phyloP scores from a whole-genome alignment of 2,329 filamentous ascomycete species.

The Coniochaeta pulveracea region DNA sequence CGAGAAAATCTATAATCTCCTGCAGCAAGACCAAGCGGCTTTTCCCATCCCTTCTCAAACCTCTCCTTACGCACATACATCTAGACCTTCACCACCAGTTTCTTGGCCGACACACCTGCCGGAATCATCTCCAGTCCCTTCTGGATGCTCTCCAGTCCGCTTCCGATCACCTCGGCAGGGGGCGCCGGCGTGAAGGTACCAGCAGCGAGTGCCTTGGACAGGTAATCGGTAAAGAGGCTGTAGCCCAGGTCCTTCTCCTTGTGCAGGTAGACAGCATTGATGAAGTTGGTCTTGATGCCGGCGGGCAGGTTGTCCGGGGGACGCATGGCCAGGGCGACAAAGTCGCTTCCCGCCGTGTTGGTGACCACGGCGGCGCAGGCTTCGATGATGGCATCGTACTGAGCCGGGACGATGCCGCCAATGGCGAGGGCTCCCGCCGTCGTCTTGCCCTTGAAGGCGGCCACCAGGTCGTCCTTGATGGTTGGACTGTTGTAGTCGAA shows the following conservation, averaged over 20 bases:
- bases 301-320: neutral
- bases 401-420: neutral
- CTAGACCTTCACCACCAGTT: conserved; percentile 20
- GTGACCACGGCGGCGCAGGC: neutral
- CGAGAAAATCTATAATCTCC: neutral
- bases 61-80: too few species aligned
- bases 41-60: too few species aligned
- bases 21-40: neutral
- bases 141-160: conserved; percentile 18
- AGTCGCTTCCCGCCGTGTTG: neutral
- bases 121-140: conserved; percentile 16
- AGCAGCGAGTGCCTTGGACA: conserved; percentile 15
- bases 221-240: conserved; percentile 12
- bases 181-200: conserved; percentile 15
- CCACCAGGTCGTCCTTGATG: neutral
- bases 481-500: conserved; percentile 4
- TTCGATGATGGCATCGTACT: neutral
- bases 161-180: conserved; percentile 15
- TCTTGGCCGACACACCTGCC: conserved; percentile 23
- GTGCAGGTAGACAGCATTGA: conserved; percentile 6
- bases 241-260: conserved; percentile 9
- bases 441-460: neutral
- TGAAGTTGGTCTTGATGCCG: neutral
- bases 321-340: neutral
- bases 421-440: conserved; percentile 10